These are phyloP conservation scores for Leptodontidium sp. DNA, from an alignment of 2,329 filamentous ascomycete genomes.

Conservation along the genomic window DNA sequence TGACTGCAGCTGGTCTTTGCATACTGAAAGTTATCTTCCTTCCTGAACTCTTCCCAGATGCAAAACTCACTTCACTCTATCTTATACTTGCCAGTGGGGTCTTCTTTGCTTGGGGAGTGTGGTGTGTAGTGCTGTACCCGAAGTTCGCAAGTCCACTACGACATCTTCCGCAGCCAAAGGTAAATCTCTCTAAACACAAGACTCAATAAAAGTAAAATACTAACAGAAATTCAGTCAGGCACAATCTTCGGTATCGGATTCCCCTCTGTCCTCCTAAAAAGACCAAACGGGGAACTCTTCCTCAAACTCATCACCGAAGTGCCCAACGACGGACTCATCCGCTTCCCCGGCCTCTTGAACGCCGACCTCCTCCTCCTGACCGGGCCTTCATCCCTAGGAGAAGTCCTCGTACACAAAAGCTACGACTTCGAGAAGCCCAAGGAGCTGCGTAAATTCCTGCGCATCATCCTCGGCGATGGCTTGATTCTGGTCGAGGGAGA, in stretches of 20 bases:
- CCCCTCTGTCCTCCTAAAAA: constrained; percentile 28
- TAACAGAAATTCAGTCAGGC: constrained; percentile 21
- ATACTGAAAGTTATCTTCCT: constrained; percentile 32
- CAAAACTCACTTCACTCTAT: constrained; percentile 31
- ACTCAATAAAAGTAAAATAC: background rate
- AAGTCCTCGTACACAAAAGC: constrained; percentile 71
- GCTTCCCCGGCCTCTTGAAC: constrained; percentile 69
- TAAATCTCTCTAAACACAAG: constrained; percentile 8
- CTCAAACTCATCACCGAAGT: constrained; percentile 57
- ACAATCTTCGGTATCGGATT: constrained; percentile 26
- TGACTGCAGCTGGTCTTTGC: constrained; percentile 29
- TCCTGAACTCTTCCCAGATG: constrained; percentile 33
- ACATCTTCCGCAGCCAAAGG: constrained; percentile 37
- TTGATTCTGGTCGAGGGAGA: constrained; percentile 76
- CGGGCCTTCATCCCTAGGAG: constrained; percentile 68
- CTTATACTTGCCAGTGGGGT: constrained; percentile 23
- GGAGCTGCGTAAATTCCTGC: constrained; percentile 62
- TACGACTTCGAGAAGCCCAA: constrained; percentile 74
- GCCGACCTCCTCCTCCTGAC: constrained; percentile 65
- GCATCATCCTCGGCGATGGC: constrained; percentile 72
- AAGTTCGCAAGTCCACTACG: constrained; percentile 36
- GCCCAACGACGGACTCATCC: constrained; percentile 72
- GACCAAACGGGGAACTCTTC: constrained; percentile 32
- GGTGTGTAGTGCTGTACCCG: constrained; percentile 36
- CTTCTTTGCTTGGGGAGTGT: constrained; percentile 33